Base-by-base conservation (phyloP, 331 rosid genomes). In the Pyrus hybrid region DNA sequence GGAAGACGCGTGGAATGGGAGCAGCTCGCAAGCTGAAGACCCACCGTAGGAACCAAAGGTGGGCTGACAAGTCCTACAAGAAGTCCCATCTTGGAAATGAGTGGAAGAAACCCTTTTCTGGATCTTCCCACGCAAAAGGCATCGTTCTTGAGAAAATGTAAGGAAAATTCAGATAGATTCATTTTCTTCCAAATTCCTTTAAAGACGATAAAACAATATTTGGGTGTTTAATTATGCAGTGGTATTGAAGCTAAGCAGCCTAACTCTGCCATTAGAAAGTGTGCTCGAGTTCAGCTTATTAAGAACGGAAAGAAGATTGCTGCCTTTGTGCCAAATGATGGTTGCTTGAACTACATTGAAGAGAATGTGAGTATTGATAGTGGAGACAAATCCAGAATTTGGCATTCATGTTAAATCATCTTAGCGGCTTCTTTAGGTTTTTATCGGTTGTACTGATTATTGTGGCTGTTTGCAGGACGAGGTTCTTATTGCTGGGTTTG, bases 171-270 rank as follows among this genome's bases (percentile, higher is more conserved):
- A n/a, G 6, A 14, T 64, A 14, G 65, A 41, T 37, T 6, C 28
- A 47, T 37, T 26, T 53, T 30, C 29, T 70, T 63, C 4, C 7
- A 4, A 62, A 77, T n/a, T 61, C 30, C 67, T n/a, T 43, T 43
- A 11, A 11, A 1, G 22, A 9, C 65, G 20, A 60, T 28, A 14
- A n/a, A 35, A 75, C 71, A 5, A 20, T 75, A 56, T 61, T 78
- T 65, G 21, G 57, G 58, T 70, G 64, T 70, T 63, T 26, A 29
- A 18, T 71, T 68, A 72, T 79, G 32, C 86, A 85, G 89, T 81
- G 91, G 93, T 35, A 87, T 87, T 79, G 93, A 89, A 63, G 91
- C 91, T 32, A 89, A 89, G 79, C 90, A 87, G 85, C 93, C 93
- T 21, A 89, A 83, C 81, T 85, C 91, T 81, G 91, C 91, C 66